phyloP scores from a whole-genome alignment of 73 alveolate species.

The Paramecium sonneborni region DNA sequence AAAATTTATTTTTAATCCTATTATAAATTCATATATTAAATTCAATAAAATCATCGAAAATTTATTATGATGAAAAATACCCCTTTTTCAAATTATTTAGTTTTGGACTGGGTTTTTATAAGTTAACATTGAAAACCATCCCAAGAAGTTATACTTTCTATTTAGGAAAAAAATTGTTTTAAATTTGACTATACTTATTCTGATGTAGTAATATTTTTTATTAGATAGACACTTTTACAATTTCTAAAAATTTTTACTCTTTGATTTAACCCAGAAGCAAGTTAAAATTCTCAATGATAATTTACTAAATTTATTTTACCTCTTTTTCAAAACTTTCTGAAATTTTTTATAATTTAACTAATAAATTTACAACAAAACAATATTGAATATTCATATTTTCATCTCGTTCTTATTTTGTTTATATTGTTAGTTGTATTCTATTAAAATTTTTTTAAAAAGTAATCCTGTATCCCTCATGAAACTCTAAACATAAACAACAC shows the following conservation, averaged over 20 bases:
- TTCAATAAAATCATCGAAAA: background rate
- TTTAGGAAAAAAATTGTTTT: background rate
- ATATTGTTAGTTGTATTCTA: background rate
- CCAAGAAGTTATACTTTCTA: background rate
- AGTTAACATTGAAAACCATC: background rate
- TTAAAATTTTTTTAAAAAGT: background rate
- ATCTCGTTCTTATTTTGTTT: background rate
- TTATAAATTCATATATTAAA: background rate
- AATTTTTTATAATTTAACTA: background rate
- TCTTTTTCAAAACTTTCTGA: background rate
- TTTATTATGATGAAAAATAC: background rate
- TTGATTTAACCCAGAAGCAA: background rate
- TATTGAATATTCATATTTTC: background rate
- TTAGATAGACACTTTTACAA: background rate
- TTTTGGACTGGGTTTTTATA: background rate
- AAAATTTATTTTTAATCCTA: background rate
- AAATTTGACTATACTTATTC: background rate
- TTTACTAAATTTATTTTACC: background rate
- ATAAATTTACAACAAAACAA: background rate
- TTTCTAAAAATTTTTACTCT: background rate
- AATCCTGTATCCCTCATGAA: background rate
- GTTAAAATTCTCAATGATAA: background rate
- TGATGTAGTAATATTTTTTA: background rate
- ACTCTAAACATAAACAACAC: background rate
- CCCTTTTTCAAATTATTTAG: background rate